These are phyloP conservation scores for Suillus hirtellus DNA, from an alignment of 768 basidiomycete species.

Conservation along the genomic window DNA sequence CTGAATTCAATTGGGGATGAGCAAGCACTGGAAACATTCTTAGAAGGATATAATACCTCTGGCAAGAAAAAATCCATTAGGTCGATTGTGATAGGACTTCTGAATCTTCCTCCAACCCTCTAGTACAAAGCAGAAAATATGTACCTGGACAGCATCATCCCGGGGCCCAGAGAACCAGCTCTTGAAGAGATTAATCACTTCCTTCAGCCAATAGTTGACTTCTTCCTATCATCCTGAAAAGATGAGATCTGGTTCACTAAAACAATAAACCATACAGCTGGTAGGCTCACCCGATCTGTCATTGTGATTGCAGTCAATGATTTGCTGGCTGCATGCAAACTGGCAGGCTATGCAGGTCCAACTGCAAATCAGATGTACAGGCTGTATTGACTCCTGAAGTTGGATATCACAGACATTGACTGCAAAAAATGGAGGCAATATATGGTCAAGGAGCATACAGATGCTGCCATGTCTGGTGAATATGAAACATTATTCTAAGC, in stretches of 20 bases:
- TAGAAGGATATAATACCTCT: conserved; percentile 12
- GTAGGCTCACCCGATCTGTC: conserved; percentile 25
- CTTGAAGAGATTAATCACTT: conserved; percentile 33
- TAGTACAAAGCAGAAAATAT: conserved; percentile 33
- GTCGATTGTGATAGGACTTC: conserved; percentile 17
- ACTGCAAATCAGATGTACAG: conserved; percentile 25
- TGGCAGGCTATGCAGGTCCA: conserved; percentile 20
- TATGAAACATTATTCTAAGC: too few species aligned
- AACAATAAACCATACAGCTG: conserved; percentile 22
- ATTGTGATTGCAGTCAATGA: conserved; percentile 30
- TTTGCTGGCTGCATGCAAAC: conserved; percentile 24
- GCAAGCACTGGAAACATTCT: too few species aligned
- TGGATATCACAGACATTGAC: conserved; percentile 33
- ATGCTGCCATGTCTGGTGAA: too few species aligned
- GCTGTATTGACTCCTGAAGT: conserved; percentile 22
- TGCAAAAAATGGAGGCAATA: conserved; percentile 24
- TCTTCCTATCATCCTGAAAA: conserved; percentile 34
- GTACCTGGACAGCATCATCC: conserved; percentile 37
- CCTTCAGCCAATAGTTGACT: conserved; percentile 33
- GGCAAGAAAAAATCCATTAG: conserved; percentile 17
- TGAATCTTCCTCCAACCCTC: conserved; percentile 25
- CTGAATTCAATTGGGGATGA: too few species aligned
- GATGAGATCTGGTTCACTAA: conserved; percentile 28
- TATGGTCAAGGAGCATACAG: conserved; percentile 17
- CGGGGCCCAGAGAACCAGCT: conserved; percentile 36